Evolutionary conservation across 768 basidiomycete genomes (phyloP).

Genomic region (Fomitopsis pulvina): DNA sequence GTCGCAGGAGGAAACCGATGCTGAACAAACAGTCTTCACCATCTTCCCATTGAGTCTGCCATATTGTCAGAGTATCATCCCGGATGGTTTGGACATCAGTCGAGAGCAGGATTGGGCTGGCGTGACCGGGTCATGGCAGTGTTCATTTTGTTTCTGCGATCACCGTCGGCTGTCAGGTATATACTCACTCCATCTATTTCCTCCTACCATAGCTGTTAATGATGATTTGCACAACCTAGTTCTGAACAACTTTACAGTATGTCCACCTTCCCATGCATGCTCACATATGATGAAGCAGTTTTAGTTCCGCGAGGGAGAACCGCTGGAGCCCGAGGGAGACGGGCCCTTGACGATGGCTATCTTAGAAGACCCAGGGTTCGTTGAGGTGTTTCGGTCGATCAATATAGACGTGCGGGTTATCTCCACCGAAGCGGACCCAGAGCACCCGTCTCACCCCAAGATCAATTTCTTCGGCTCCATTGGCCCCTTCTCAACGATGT

Average conservation of each 20-base stretch:
- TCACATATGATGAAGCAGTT: not conserved
- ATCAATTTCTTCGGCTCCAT: conserved; percentile 47
- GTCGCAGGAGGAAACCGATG: conserved; percentile 13
- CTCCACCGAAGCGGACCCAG: conserved; percentile 35
- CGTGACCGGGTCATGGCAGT: conserved; percentile 51
- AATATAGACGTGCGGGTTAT: conserved; percentile 40
- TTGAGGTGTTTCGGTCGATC: conserved; percentile 46
- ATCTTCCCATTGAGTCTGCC: conserved; percentile 46
- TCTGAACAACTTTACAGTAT: conserved; percentile 38
- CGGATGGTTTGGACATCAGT: conserved; percentile 30
- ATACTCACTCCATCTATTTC: not conserved
- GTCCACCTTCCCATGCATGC: conserved; percentile 1
- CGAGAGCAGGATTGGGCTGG: conserved; percentile 50
- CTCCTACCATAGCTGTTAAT: too few relatives aligned
- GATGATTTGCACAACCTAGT: not conserved
- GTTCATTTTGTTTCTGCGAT: conserved; percentile 64
- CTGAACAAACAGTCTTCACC: conserved; percentile 8
- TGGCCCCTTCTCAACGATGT: conserved; percentile 38
- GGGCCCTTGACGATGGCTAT: conserved; percentile 35
- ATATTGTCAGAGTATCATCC: conserved; percentile 45
- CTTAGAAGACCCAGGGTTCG: conserved; percentile 44
- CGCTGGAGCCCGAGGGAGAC: conserved; percentile 2
- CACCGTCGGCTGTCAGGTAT: conserved; percentile 58
- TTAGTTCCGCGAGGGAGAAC: not conserved
- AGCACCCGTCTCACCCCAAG: conserved; percentile 43